Evolutionary conservation across 805 yeast genomes (phyloP), one percentile per base, ranked within the genome.

Genomic region (Saccharomycopsis synnaedendra): DNA sequence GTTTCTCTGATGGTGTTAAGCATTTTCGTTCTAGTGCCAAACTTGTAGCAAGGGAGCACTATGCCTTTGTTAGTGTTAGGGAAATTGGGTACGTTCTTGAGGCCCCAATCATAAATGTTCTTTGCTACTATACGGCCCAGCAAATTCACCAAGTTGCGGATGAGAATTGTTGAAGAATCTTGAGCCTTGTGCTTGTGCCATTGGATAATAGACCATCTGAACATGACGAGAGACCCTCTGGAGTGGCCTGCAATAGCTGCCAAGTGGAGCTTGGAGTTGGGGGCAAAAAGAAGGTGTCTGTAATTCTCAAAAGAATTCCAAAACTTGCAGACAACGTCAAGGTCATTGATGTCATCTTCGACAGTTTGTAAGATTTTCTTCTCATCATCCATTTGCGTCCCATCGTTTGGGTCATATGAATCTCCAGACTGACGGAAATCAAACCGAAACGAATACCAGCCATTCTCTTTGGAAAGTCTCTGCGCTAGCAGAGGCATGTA

Each of bases 341-440:
- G 66, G 61, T 89, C 96, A 41, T 75, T 79, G 3, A 79, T 53
- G 61, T 89, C 97, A 50, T 76, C 80, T 0, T 59, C 62, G 3
- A 88, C 59, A 0, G 72, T 64, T 45, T 96, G 69, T 8, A 33
- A 8, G 9, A 6, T 5, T 0, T 89, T 90, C 1, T 45, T 43
- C 1, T 36, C 45, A 0, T 50, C 50, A 36, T 58, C 60, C 10
- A 38, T 32, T 5, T 41, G 43, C 3, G 29, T 11, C 8, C 32
- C 43, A 6, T 31, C 10, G 33, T 33, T 8, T 46, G 49, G 49
- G 59, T 59, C 3, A 53, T 79, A 29, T 75, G 95, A 85, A 49
- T 74, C 77, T 1, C 97, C 97, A 61, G 93, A 82, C 5, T 82
- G 84, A 47, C 96, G 70, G 57, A 89, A 88, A 62, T 89, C 97